A percentile compares a stretch with the other conserved stretches of the same genome.
Conservation (phyloP, 768 basidiomycete species). For the Amanita polypyramis region DNA sequence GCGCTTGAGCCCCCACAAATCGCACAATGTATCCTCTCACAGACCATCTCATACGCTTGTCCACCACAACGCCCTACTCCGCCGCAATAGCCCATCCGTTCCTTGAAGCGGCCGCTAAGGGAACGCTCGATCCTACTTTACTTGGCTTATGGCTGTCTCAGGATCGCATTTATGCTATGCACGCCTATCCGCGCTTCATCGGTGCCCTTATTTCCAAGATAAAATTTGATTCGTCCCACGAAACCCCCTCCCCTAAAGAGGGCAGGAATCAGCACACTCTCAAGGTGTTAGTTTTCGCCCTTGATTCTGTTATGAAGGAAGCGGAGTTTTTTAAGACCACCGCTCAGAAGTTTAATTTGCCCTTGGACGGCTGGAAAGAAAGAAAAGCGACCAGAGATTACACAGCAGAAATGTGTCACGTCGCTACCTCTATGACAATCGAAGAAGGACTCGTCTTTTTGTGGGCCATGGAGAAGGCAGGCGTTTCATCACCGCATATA, state of each 20-base stretch:
- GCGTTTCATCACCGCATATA: neutral
- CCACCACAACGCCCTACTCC: slow-evolving; percentile 27
- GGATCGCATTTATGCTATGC: slow-evolving; percentile 64
- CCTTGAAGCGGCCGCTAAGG: slow-evolving; percentile 44
- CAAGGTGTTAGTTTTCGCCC: slow-evolving; percentile 36
- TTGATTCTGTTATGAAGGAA: slow-evolving; percentile 47
- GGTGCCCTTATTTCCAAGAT: slow-evolving; percentile 54
- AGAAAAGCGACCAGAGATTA: slow-evolving; percentile 58
- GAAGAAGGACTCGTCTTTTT: slow-evolving; percentile 62
- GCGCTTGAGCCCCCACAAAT: slow-evolving; percentile 1
- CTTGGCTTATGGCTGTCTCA: slow-evolving; percentile 61
- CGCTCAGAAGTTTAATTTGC: slow-evolving; percentile 32
- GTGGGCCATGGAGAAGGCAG: slow-evolving; percentile 74
- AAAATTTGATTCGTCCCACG: slow-evolving; percentile 31
- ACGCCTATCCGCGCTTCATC: slow-evolving; percentile 67
- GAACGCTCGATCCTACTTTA: slow-evolving; percentile 32
- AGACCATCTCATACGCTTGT: slow-evolving; percentile 26
- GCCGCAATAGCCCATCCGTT: slow-evolving; percentile 48
- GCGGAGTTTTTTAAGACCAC: slow-evolving; percentile 51
- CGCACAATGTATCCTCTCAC: slow-evolving; percentile 18
- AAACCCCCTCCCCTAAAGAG: slow-evolving; percentile 22
- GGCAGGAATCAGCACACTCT: slow-evolving; percentile 29
- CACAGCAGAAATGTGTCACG: slow-evolving; percentile 58
- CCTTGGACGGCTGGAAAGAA: slow-evolving; percentile 38
- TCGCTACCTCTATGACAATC: slow-evolving; percentile 32